Conservation (phyloP, 1,284 basidiomycete species). For the Fomes fomentarius region DNA sequence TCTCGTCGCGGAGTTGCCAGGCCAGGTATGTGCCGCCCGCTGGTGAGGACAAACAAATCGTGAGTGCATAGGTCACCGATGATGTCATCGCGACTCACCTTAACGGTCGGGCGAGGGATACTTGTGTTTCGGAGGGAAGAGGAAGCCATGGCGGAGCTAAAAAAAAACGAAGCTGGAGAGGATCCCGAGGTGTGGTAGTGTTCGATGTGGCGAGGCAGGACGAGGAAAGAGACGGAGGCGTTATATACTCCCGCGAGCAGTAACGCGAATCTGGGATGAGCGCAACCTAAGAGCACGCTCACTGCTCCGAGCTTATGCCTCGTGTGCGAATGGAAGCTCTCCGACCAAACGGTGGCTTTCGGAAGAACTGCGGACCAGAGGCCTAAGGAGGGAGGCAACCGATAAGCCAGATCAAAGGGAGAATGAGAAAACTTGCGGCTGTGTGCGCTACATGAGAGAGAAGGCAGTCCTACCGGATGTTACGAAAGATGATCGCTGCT, state of each 20-base stretch:
- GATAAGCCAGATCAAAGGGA: conserved; percentile 24
- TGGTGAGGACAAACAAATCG: conserved; percentile 2
- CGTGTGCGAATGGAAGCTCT: conserved; percentile 27
- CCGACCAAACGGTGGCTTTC: conserved; percentile 26
- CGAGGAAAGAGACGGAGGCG: conserved; percentile 6
- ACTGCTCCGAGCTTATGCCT: conserved; percentile 21
- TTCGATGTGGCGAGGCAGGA: conserved; percentile 10
- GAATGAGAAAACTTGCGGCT: neutral
- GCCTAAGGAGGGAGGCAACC: conserved; percentile 6
- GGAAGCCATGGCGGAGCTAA: conserved; percentile 15
- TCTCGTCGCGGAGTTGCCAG: conserved; percentile 13
- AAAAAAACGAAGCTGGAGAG: neutral
- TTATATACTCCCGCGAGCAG: conserved; percentile 22
- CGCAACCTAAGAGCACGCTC: conserved; percentile 29
- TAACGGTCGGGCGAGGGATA: conserved; percentile 18
- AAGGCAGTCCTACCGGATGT: neutral
- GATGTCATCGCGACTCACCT: conserved; percentile 22
- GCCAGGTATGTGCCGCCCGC: conserved; percentile 26
- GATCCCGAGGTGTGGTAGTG: neutral
- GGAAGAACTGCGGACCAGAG: conserved; percentile 32
- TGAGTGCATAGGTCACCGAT: neutral
- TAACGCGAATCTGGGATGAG: conserved; percentile 21
- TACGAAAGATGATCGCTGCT: neutral
- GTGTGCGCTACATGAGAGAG: neutral
- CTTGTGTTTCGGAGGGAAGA: conserved; percentile 11